Evolutionary conservation across 106 monocot genomes (phyloP).

Genomic region (Acorus gramineus): DNA sequence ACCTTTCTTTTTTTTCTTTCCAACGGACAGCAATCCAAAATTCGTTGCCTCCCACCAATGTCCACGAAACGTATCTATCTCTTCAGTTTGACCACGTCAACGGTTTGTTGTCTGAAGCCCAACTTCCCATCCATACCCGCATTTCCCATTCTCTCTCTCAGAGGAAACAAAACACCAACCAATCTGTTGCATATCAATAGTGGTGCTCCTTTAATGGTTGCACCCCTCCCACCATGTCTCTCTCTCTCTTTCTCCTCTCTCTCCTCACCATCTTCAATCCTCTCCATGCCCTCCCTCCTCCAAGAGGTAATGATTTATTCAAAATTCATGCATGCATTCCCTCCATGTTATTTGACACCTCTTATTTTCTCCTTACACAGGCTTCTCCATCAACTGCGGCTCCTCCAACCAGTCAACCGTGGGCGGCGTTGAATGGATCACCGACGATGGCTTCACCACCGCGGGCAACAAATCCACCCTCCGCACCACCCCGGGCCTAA

Average conservation of each 20-base stretch:
- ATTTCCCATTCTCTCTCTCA: too few relatives aligned
- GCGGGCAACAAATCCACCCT: slow-evolving; percentile 47
- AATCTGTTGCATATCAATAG: too few relatives aligned
- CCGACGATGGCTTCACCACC: slow-evolving; percentile 58
- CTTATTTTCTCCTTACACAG: slow-evolving; percentile 9
- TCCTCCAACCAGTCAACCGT: slow-evolving; percentile 20
- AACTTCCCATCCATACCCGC: too few relatives aligned
- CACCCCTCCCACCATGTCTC: not conserved
- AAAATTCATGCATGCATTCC: too few relatives aligned
- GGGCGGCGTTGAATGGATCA: slow-evolving; percentile 48
- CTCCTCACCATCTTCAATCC: slow-evolving; percentile 11
- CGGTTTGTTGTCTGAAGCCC: too few relatives aligned
- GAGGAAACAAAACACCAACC: too few relatives aligned
- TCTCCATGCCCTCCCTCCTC: slow-evolving; percentile 16
- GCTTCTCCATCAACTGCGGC: slow-evolving; percentile 71
- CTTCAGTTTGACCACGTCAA: too few relatives aligned
- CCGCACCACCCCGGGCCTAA: slow-evolving; percentile 15
- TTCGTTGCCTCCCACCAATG: too few relatives aligned
- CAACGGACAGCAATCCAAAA: too few relatives aligned
- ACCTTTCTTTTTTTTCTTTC: too few relatives aligned
- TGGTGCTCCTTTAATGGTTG: too few relatives aligned
- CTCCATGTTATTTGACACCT: not conserved
- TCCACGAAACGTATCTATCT: too few relatives aligned
- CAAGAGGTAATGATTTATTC: slow-evolving; percentile 9
- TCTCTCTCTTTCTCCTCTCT: slow-evolving; percentile 4